Conservation (phyloP, 2,329 filamentous ascomycete species). For the Pseudocercospora musae region DNA sequence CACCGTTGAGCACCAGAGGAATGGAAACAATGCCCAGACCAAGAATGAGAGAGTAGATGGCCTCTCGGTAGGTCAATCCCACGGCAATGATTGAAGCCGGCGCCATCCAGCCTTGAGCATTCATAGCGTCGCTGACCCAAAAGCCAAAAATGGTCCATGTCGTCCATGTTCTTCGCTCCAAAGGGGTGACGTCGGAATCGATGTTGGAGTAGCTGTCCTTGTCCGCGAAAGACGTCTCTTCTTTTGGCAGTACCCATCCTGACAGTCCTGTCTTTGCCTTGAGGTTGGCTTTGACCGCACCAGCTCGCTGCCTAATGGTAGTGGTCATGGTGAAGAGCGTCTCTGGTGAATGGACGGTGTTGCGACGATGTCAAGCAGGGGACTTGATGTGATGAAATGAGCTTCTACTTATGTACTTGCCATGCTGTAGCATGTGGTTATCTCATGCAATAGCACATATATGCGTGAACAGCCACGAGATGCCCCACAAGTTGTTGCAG, state of each 20-base stretch:
- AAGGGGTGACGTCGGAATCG: conserved; percentile 46
- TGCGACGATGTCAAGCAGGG: neutral
- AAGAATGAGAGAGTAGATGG: conserved; percentile 36
- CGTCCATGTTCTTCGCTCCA: conserved; percentile 47
- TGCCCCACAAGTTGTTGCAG: neutral
- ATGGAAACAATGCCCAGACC: conserved; percentile 34
- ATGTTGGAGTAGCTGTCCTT: conserved; percentile 40
- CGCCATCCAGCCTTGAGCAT: conserved; percentile 47
- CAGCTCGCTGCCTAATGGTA: conserved; percentile 30
- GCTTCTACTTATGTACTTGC: conserved; percentile 5
- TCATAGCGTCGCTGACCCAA: conserved; percentile 48
- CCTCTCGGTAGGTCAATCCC: conserved; percentile 43
- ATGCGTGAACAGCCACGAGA: conserved; percentile 11
- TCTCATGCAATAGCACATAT: neutral
- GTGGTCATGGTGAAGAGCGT: conserved; percentile 19
- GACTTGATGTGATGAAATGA: neutral
- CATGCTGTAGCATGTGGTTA: neutral
- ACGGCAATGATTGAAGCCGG: conserved; percentile 47
- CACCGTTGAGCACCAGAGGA: conserved; percentile 37
- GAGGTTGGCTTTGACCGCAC: conserved; percentile 33
- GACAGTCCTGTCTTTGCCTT: conserved; percentile 37
- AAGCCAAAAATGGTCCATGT: conserved; percentile 43
- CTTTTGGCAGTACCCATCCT: conserved; percentile 43
- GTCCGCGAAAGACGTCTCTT: conserved; percentile 42
- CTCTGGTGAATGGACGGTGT: neutral